Conservation (phyloP, 805 yeast genomes). For the Gaillardinia entomophila region DNA sequence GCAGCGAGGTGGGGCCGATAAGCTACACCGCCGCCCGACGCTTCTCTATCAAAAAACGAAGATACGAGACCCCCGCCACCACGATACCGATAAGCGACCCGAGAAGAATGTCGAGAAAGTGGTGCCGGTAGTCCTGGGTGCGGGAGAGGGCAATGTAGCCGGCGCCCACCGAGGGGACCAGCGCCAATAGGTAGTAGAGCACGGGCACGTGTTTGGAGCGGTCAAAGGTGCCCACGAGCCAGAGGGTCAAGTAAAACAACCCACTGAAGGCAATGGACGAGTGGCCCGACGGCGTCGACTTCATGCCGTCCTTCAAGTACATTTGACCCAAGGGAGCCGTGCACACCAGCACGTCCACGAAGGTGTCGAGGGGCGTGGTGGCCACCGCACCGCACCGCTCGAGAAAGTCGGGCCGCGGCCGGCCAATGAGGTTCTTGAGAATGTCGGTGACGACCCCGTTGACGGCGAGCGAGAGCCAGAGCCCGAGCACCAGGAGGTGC, state of each 20-base stretch:
- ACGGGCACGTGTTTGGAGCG: conserved; percentile 13
- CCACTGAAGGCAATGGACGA: conserved; percentile 32
- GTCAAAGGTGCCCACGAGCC: conserved; percentile 27
- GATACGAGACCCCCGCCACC: conserved; percentile 9
- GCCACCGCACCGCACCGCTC: conserved; percentile 30
- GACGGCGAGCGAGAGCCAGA: conserved; percentile 20
- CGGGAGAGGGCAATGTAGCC: conserved; percentile 26
- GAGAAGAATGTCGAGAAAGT: conserved; percentile 23
- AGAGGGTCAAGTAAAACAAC: conserved; percentile 23
- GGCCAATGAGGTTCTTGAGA: conserved; percentile 33
- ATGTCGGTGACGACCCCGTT: conserved; percentile 31
- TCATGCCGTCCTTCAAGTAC: conserved; percentile 29
- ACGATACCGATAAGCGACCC: conserved; percentile 22
- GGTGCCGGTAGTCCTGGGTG: conserved; percentile 34
- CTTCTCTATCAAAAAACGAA: too few species aligned
- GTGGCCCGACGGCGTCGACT: conserved; percentile 38
- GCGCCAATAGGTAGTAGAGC: not conserved
- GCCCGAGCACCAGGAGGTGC: conserved; percentile 21
- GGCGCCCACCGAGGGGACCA: conserved; percentile 14
- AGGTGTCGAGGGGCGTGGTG: conserved; percentile 16
- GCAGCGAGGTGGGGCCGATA: too few species aligned
- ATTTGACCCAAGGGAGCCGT: conserved; percentile 24
- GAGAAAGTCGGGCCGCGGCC: conserved; percentile 40
- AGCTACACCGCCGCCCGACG: too few species aligned
- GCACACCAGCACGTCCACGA: conserved; percentile 27